These are phyloP conservation scores for Tolypocladium cylindrosporum DNA, from an alignment of 2,329 filamentous ascomycete species.

Conservation along the genomic window DNA sequence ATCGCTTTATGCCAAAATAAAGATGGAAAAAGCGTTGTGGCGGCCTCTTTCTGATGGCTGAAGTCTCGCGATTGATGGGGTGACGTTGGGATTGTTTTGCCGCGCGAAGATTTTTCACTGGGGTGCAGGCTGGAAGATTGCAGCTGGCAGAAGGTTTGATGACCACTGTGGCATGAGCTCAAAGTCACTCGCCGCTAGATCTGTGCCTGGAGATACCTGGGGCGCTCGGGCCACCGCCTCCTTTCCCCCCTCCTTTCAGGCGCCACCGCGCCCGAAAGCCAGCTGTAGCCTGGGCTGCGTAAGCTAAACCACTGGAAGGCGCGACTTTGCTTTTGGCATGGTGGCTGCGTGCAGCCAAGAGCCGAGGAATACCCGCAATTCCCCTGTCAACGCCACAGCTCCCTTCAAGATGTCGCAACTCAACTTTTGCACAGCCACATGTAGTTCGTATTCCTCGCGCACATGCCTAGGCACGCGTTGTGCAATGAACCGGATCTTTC, in stretches of 20 bases:
- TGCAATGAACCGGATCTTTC: neutral
- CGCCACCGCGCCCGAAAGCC: slow-evolving; percentile 3
- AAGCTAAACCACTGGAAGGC: neutral
- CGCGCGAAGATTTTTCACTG: slow-evolving; percentile 45
- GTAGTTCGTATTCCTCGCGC: neutral
- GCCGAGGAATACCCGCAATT: neutral
- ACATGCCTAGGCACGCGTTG: neutral
- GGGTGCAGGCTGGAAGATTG: slow-evolving; percentile 18
- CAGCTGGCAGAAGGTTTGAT: slow-evolving; percentile 5
- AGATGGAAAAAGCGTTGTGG: slow-evolving; percentile 43
- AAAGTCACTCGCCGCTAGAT: slow-evolving; percentile 6
- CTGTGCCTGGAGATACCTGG: slow-evolving; percentile 16
- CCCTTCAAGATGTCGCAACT: neutral
- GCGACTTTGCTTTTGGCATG: neutral
- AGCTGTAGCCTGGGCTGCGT: neutral
- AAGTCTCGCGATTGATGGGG: slow-evolving; percentile 37
- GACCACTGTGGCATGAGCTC: slow-evolving; percentile 3
- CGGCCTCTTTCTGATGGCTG: slow-evolving; percentile 43
- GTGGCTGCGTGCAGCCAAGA: neutral
- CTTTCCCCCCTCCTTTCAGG: slow-evolving; percentile 15
- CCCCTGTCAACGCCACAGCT: neutral
- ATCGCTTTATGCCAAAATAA: slow-evolving; percentile 34
- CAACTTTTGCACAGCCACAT: neutral
- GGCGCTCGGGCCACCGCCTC: slow-evolving; percentile 19
- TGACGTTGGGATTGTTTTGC: slow-evolving; percentile 48